Conservation (phyloP, 2,329 filamentous ascomycete genomes). For the Neofusicoccum sp. region DNA sequence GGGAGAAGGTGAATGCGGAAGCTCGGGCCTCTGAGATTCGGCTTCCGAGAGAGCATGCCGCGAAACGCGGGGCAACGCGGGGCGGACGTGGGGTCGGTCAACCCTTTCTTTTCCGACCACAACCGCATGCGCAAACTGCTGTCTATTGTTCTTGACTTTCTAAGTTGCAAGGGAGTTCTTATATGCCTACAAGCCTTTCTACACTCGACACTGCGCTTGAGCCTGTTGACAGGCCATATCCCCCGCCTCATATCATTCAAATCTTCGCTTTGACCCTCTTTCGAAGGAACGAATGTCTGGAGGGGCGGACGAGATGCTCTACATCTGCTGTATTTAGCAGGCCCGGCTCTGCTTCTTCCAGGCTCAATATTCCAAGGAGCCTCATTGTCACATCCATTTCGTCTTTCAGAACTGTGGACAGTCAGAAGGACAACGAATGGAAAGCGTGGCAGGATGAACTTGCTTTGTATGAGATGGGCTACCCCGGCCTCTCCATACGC, state of each 20-base stretch:
- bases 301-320: slow-evolving; percentile 23
- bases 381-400: slow-evolving; percentile 69
- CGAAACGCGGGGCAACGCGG: background rate
- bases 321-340: slow-evolving; percentile 54
- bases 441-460: background rate
- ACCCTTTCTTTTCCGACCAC: too few relatives aligned
- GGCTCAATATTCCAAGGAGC: slow-evolving; percentile 63
- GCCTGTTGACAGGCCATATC: too few relatives aligned
- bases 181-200: too few relatives aligned
- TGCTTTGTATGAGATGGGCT: slow-evolving; percentile 50
- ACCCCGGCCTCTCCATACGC: slow-evolving; percentile 61
- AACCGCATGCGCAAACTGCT: too few relatives aligned
- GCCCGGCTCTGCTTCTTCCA: slow-evolving; percentile 63
- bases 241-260: background rate
- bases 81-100: background rate
- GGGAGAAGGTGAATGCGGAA: background rate
- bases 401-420: slow-evolving; percentile 46
- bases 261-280: background rate
- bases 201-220: too few relatives aligned
- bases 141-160: too few relatives aligned
- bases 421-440: background rate
- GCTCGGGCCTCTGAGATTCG: background rate
- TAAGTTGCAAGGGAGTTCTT: too few relatives aligned
- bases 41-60: background rate
- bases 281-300: background rate